Evolutionary conservation across 345 rosid species (phyloP).

Genomic region (Anastatica hierochuntica): DNA sequence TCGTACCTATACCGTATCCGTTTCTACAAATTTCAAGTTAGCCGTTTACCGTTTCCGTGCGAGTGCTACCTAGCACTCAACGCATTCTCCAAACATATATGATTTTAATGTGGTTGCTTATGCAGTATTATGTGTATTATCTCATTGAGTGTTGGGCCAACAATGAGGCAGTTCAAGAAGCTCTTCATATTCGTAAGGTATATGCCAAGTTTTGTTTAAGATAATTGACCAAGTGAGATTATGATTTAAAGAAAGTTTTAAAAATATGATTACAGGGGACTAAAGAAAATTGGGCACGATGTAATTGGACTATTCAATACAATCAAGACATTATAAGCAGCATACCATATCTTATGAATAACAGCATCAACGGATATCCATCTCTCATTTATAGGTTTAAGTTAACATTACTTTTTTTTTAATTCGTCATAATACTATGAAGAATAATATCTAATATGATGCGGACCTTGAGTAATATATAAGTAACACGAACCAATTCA

Average conservation of each 20-base stretch:
- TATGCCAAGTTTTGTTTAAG: not conserved
- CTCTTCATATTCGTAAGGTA: conserved; percentile 13
- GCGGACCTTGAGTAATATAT: too few species aligned
- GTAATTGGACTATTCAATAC: not conserved
- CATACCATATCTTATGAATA: conserved; percentile 20
- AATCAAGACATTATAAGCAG: conserved; percentile 3
- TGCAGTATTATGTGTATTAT: not conserved
- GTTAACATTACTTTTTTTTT: not conserved
- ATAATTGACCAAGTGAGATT: too few species aligned
- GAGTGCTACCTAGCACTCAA: too few species aligned
- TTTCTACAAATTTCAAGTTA: too few species aligned
- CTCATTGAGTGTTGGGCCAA: conserved; percentile 9
- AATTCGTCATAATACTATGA: too few species aligned
- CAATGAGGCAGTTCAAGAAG: not conserved
- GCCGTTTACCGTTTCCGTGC: too few species aligned
- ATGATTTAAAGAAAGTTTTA: too few species aligned
- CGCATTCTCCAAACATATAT: too few species aligned
- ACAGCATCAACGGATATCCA: conserved; percentile 14
- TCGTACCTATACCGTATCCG: too few species aligned
- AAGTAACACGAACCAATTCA: too few species aligned
- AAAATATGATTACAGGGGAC: not conserved
- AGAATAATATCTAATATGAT: too few species aligned
- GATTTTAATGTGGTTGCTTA: too few species aligned
- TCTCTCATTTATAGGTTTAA: conserved; percentile 17
- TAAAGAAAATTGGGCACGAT: conserved; percentile 11